These are phyloP conservation scores for Chlamydomonas schloesseri DNA, from an alignment of 139 green algal genomes.

Conservation along the genomic window DNA sequence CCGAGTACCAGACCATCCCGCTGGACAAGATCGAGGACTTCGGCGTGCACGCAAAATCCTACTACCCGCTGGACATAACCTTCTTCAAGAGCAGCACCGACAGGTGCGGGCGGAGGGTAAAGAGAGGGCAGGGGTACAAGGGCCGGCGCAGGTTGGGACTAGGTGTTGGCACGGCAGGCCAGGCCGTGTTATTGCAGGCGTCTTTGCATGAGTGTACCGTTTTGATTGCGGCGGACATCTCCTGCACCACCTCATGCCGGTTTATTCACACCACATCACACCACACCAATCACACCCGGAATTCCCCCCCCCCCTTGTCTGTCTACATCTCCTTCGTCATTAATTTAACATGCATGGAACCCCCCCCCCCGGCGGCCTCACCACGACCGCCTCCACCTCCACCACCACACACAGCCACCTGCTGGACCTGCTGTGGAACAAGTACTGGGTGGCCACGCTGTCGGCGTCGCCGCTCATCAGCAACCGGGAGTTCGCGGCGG, in stretches of 20 bases:
- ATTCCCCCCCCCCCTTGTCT: too few species aligned
- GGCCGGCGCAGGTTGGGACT: background rate
- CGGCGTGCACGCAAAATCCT: constrained; percentile 82
- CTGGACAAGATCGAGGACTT: constrained; percentile 99
- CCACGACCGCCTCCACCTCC: too few species aligned
- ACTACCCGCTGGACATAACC: constrained; percentile 87
- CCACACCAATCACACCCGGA: too few species aligned
- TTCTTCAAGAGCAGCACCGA: constrained; percentile 93
- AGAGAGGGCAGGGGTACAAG: background rate
- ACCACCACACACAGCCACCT: constrained; percentile 72
- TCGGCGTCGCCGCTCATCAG: constrained; percentile 82
- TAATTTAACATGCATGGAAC: too few species aligned
- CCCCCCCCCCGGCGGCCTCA: too few species aligned
- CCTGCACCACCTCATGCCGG: too few species aligned
- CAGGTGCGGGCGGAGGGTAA: constrained; percentile 10
- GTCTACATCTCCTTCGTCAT: too few species aligned
- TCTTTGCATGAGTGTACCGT: too few species aligned
- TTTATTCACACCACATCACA: too few species aligned
- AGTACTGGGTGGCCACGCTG: constrained; percentile 95
- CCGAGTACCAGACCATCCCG: constrained; percentile 97
- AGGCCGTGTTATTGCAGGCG: too few species aligned
- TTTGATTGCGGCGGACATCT: too few species aligned
- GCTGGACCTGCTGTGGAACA: constrained; percentile 94
- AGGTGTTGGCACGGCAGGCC: background rate
- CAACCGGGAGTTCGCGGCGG: constrained; percentile 81